These are phyloP conservation scores for Rhinocladiella mackenziei DNA, from an alignment of 2,329 filamentous ascomycete genomes.

Conservation along the genomic window DNA sequence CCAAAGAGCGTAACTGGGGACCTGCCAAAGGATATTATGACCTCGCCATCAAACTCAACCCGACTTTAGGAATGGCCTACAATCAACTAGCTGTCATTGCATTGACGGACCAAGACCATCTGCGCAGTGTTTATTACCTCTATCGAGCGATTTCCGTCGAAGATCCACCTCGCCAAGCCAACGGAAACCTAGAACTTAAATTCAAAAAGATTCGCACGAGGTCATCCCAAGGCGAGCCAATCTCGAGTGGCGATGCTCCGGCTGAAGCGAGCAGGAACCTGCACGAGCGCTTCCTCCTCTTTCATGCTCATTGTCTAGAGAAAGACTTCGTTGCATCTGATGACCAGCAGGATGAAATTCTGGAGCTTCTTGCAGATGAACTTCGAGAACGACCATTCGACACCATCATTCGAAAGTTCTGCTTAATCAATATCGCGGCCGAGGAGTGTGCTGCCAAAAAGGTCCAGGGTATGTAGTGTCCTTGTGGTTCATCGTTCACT, in stretches of 20 bases:
- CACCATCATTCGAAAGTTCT: slow-evolving; percentile 68
- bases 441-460: slow-evolving; percentile 36
- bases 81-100: slow-evolving; percentile 89
- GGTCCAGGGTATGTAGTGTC: slow-evolving; percentile 11
- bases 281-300: slow-evolving; percentile 32
- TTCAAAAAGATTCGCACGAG: slow-evolving; percentile 62
- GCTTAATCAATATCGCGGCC: slow-evolving; percentile 80
- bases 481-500: neutral
- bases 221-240: slow-evolving; percentile 54
- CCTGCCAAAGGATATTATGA: slow-evolving; percentile 79
- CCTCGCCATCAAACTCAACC: slow-evolving; percentile 73
- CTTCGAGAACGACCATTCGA: slow-evolving; percentile 65
- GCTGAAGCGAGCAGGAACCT: slow-evolving; percentile 30
- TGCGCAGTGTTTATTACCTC: slow-evolving; percentile 83
- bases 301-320: slow-evolving; percentile 17
- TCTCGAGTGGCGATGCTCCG: slow-evolving; percentile 39
- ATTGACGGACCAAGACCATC: slow-evolving; percentile 69
- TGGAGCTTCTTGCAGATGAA: slow-evolving; percentile 70
- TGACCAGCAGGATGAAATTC: slow-evolving; percentile 79
- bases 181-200: slow-evolving; percentile 72
- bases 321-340: slow-evolving; percentile 48
- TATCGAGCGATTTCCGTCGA: slow-evolving; percentile 75
- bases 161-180: slow-evolving; percentile 69
- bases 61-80: slow-evolving; percentile 74
- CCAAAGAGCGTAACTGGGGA: slow-evolving; percentile 71